Conservation (phyloP, 768 basidiomycete genomes). For the Pleurotus platypus region DNA sequence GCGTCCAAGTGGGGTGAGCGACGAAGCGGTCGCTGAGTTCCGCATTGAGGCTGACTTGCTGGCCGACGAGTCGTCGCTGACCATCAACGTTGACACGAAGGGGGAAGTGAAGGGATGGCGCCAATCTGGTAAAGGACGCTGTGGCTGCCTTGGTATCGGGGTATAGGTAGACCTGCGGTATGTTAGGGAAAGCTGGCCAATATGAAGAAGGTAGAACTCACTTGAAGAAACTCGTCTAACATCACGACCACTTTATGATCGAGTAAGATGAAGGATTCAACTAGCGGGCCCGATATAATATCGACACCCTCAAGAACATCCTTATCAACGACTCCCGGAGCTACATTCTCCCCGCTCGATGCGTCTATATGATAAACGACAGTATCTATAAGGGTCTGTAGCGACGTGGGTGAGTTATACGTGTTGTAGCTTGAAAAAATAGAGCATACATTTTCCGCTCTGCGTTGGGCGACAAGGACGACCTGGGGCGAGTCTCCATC, state of each 20-base stretch:
- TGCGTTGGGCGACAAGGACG: constrained; percentile 58
- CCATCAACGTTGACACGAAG: constrained; percentile 40
- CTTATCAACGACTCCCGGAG: constrained; percentile 22
- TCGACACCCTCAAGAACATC: constrained; percentile 56
- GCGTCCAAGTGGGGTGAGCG: constrained; percentile 64
- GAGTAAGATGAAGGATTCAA: constrained; percentile 57
- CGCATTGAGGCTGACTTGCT: constrained; percentile 42
- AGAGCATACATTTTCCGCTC: constrained; percentile 57
- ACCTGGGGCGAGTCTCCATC: constrained; percentile 53
- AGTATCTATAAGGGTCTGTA: constrained; percentile 60
- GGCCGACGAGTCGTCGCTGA: constrained; percentile 50
- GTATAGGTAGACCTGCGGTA: constrained; percentile 56
- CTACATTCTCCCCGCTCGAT: constrained; percentile 66
- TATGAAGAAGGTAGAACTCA: constrained; percentile 22
- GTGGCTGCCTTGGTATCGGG: constrained; percentile 51
- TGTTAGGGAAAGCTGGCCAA: neutral
- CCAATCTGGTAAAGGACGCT: constrained; percentile 38
- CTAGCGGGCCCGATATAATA: constrained; percentile 52
- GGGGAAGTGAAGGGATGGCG: constrained; percentile 51
- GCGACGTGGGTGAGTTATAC: constrained; percentile 3
- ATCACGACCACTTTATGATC: constrained; percentile 53
- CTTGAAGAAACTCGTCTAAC: constrained; percentile 77
- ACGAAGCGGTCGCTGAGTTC: constrained; percentile 41
- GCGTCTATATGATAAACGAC: constrained; percentile 77
- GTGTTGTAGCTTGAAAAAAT: neutral